phyloP scores from a whole-genome alignment of 1,284 basidiomycete species.

The Stereum hirsutum region DNA sequence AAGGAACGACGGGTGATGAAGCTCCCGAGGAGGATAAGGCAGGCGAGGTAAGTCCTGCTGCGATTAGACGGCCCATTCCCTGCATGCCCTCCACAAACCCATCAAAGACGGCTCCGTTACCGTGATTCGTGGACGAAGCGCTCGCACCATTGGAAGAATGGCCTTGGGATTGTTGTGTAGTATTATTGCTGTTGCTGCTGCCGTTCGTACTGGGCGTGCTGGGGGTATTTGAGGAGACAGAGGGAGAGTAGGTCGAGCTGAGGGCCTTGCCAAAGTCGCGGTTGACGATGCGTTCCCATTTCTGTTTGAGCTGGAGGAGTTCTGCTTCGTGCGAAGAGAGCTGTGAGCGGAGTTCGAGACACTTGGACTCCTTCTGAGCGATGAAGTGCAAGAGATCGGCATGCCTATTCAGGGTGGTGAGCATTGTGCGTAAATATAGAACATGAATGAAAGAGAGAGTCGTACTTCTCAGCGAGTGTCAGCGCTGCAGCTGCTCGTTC shows the following conservation, averaged over 20 bases:
- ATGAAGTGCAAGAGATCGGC: constrained; percentile 69
- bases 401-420: too few relatives aligned
- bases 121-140: constrained; percentile 1
- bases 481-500: constrained; percentile 24
- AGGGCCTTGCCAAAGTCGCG: constrained; percentile 37
- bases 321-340: constrained; percentile 63
- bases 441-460: constrained; percentile 6
- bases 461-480: constrained; percentile 55
- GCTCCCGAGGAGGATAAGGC: constrained; percentile 13
- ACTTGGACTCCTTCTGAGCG: constrained; percentile 76
- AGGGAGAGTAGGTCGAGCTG: constrained; percentile 5
- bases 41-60: constrained; percentile 30
- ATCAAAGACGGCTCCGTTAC: constrained; percentile 28
- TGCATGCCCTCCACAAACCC: constrained; percentile 62
- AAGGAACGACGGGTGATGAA: too few relatives aligned
- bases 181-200: background rate
- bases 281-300: constrained; percentile 72
- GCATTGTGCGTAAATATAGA: too few relatives aligned
- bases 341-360: constrained; percentile 67
- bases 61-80: constrained; percentile 48
- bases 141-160: constrained; percentile 3
- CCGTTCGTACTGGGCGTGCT: constrained; percentile 4
- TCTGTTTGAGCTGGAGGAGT: constrained; percentile 61
- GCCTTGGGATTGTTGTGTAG: background rate
- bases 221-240: constrained; percentile 3